Percentiles rank a stretch among this genome's conserved stretches.
Evolutionary conservation across 139 green algal species (phyloP).

Genomic region (Eudorina sp.): DNA sequence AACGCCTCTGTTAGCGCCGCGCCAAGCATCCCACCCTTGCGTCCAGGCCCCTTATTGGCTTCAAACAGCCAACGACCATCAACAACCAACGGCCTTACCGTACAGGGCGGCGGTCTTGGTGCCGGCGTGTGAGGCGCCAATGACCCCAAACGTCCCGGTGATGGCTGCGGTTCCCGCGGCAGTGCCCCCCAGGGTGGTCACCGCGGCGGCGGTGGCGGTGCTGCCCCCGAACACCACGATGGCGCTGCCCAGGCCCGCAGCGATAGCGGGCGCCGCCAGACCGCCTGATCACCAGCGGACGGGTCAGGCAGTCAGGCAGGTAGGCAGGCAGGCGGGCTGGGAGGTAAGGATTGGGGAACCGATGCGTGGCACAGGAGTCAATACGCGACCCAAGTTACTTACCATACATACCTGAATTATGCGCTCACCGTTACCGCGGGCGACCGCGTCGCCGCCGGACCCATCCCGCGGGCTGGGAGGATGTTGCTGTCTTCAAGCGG

Average conservation of each 20-base stretch:
- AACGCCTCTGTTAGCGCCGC: no score
- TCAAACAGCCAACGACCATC: no score
- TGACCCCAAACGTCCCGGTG: slow-evolving; percentile 65
- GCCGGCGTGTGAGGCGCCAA: slow-evolving; percentile 48
- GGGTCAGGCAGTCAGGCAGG: background rate
- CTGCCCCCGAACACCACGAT: slow-evolving; percentile 69
- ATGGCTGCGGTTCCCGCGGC: slow-evolving; percentile 71
- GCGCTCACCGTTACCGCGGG: no score
- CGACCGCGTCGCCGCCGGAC: no score
- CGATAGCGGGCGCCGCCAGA: slow-evolving; percentile 86
- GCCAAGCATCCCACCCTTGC: no score
- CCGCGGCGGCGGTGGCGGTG: slow-evolving; percentile 63
- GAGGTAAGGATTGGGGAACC: no score
- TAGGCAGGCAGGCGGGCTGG: background rate
- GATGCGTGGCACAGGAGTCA: no score
- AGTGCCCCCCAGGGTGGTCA: slow-evolving; percentile 64
- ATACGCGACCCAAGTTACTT: background rate
- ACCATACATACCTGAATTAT: background rate
- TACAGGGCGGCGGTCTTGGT: slow-evolving; percentile 32
- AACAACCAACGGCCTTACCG: slow-evolving; percentile 9
- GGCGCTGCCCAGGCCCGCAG: slow-evolving; percentile 77
- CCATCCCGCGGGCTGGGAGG: no score
- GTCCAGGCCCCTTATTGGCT: no score
- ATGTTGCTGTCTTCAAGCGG: no score
- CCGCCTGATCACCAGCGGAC: slow-evolving; percentile 63